phyloP scores from a whole-genome alignment of 768 basidiomycete species.

The Cubamyces lactineus region DNA sequence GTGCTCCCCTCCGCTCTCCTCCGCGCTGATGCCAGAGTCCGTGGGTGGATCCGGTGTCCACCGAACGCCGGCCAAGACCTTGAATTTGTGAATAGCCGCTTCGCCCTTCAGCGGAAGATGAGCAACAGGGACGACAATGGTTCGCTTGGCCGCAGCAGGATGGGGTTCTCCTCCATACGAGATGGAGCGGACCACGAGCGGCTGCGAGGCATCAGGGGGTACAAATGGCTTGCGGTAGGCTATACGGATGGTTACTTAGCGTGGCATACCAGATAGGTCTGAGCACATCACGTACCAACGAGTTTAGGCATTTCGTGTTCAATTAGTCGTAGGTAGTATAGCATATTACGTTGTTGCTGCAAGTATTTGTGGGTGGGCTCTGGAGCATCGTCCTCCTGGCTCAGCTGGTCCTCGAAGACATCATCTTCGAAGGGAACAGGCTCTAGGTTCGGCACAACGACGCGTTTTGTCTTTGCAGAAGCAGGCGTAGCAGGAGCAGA shows the following conservation, averaged over 20 bases:
- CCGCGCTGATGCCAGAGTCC: constrained; percentile 60
- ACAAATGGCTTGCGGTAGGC: constrained; percentile 83
- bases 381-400: constrained; percentile 65
- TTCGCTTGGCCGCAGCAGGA: constrained; percentile 71
- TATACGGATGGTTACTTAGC: constrained; percentile 36
- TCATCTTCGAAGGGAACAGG: constrained; percentile 25
- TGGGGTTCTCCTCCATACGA: constrained; percentile 80
- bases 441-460: constrained; percentile 17
- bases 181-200: constrained; percentile 72
- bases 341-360: constrained; percentile 69
- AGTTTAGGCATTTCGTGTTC: constrained; percentile 89
- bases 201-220: constrained; percentile 60
- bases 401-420: constrained; percentile 24
- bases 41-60: constrained; percentile 79
- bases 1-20: constrained; percentile 53
- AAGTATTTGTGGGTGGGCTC: constrained; percentile 73
- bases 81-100: constrained; percentile 79
- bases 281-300: constrained; percentile 56
- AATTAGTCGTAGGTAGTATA: constrained; percentile 83
- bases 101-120: constrained; percentile 65
- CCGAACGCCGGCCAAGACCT: constrained; percentile 85
- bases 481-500: constrained; percentile 21
- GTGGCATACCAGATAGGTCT: constrained; percentile 8
- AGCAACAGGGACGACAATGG: constrained; percentile 74
- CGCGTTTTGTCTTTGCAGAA: constrained; percentile 21